Evolutionary conservation across 192 early-diverging fungal genomes (phyloP).

Genomic region (Glomus cerebriforme): DNA sequence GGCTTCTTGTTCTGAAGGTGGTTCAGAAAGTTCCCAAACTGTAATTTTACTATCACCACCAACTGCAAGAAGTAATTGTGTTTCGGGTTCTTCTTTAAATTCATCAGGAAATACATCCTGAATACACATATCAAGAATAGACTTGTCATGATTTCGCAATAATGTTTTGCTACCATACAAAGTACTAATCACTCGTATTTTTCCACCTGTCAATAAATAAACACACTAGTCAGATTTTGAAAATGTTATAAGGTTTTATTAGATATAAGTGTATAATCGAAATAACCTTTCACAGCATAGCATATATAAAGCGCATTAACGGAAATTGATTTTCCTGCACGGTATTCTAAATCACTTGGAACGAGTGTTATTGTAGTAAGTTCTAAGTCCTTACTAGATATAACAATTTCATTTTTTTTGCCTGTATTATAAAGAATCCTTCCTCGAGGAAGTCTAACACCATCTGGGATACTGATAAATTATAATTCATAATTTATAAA

Average conservation of each 20-base stretch:
- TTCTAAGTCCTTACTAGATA: conserved; percentile 43
- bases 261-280: no score
- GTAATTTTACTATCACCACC: conserved; percentile 29
- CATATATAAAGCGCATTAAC: conserved; percentile 50
- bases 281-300: conserved; percentile 49
- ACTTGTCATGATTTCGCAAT: conserved; percentile 27
- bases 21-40: conserved; percentile 25
- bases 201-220: conserved; percentile 22
- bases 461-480: conserved; percentile 43
- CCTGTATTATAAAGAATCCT: conserved; percentile 38
- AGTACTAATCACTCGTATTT: conserved; percentile 30
- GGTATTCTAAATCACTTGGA: conserved; percentile 47
- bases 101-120: background rate
- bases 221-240: background rate
- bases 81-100: background rate
- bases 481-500: background rate
- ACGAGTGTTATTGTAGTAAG: conserved; percentile 44
- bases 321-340: conserved; percentile 44
- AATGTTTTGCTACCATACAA: conserved; percentile 30
- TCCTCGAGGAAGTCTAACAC: conserved; percentile 39
- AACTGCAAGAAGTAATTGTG: conserved; percentile 22
- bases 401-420: conserved; percentile 40
- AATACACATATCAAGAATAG: conserved; percentile 34
- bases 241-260: background rate
- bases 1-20: background rate